phyloP scores from a whole-genome alignment of 352 stramenopile genomes.

The Saprolegnia diclina region DNA sequence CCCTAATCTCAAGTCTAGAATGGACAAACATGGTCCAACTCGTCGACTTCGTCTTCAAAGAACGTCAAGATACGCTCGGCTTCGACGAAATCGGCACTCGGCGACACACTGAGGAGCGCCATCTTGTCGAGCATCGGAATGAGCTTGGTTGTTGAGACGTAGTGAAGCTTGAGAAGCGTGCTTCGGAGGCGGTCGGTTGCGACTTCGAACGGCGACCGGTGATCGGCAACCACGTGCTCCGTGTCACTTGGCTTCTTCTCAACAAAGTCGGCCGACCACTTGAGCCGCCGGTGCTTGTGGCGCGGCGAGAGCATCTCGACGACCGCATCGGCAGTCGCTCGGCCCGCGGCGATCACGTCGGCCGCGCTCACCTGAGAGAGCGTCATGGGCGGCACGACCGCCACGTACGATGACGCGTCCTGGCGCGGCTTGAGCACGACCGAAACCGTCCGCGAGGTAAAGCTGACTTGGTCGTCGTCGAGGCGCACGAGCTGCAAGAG shows the following conservation, averaged over 20 bases:
- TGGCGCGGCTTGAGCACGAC: background rate
- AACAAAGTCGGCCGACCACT: constrained; percentile 19
- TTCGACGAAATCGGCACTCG: constrained; percentile 34
- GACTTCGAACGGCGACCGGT: constrained; percentile 19
- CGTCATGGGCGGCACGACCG: background rate
- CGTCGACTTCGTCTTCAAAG: constrained; percentile 63
- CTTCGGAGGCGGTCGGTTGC: constrained; percentile 45
- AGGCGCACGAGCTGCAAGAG: constrained; percentile 11
- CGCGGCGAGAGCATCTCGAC: constrained; percentile 4
- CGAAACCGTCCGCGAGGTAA: background rate
- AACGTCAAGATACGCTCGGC: constrained; percentile 31
- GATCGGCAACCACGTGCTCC: background rate
- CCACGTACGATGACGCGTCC: background rate
- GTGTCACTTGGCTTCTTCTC: background rate
- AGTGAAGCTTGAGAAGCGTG: constrained; percentile 52
- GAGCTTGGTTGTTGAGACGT: constrained; percentile 43
- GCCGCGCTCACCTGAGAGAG: background rate
- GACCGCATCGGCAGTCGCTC: constrained; percentile 6
- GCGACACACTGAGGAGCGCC: constrained; percentile 37
- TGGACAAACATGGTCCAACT: constrained; percentile 36
- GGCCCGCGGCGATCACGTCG: constrained; percentile 7
- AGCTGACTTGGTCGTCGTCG: background rate
- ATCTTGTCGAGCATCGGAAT: constrained; percentile 55
- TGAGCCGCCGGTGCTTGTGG: background rate
- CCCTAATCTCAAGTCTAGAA: background rate